Evolutionary conservation across 345 rosid species (phyloP), one percentile per base, ranked within the genome.

Genomic region (Angophora floribunda): DNA sequence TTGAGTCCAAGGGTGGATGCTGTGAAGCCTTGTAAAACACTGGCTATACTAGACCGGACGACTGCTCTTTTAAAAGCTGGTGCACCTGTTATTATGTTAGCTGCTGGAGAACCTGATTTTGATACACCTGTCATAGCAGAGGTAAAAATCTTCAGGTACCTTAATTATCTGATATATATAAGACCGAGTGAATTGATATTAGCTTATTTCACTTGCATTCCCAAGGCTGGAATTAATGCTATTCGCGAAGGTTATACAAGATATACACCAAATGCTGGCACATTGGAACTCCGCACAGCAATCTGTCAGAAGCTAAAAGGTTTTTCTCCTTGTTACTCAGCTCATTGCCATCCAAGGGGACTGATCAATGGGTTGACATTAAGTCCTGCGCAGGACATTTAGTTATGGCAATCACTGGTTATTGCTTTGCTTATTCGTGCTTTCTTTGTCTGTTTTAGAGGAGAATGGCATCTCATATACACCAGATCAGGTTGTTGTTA

Each of bases 21-120:
- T 5, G 93, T 97, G 75, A 98, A 94, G 91, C 97, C 99, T 28
- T 97, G 98, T 14, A 98, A 97, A 91, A 98, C 99, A 13, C 95
- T 98, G 91, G 99, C 95, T 80, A 95, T 98, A 87, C 94, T 95
- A 63, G 98, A 98, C 90, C 98, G 94, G 86, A 98, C 99, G 14
- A 93, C 97, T n/a, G 97, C 98, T 70, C 99, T 98, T 92, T 94
- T 86, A 13, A 96, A 96, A 91, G 95, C 98, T 49, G 98, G 99
- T 85, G 92, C 95, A 30, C 98, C 99, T 8, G 94, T 98, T 61
- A 94, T 96, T 87, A 92, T 96, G 51, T 92, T 97, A 93, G 99
- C 99, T 80, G 99, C 99, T 50, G 99, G 99, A 78, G 99, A 98
- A 88, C 98, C 99, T 15, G 99, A 98, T 94, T 98, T 98, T 75